Conservation (phyloP, 352 stramenopile species). For the Phytophthora citricola region DNA sequence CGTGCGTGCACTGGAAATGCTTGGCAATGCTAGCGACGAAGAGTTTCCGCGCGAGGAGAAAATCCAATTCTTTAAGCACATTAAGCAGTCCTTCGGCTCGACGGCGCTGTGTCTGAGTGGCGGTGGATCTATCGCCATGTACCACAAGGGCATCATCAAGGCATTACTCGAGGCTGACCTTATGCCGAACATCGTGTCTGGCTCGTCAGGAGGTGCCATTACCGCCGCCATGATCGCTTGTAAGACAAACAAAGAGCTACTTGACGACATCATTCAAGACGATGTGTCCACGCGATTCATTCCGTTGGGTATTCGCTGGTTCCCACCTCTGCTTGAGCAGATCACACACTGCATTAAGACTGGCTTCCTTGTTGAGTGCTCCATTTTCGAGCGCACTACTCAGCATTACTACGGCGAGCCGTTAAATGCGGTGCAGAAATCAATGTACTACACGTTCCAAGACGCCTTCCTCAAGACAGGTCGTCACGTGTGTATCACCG, state of each 20-base stretch:
- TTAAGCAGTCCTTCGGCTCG: slow-evolving; percentile 87
- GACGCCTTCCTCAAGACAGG: slow-evolving; percentile 93
- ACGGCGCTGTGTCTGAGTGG: slow-evolving; percentile 94
- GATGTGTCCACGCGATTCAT: slow-evolving; percentile 69
- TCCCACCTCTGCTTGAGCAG: slow-evolving; percentile 87
- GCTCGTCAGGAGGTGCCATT: slow-evolving; percentile 93
- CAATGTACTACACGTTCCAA: slow-evolving; percentile 92
- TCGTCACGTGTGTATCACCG: slow-evolving; percentile 95
- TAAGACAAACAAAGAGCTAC: slow-evolving; percentile 87
- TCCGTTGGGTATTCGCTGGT: slow-evolving; percentile 74
- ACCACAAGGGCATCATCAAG: slow-evolving; percentile 95
- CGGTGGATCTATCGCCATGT: slow-evolving; percentile 94
- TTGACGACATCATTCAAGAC: slow-evolving; percentile 66
- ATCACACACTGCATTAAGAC: slow-evolving; percentile 90
- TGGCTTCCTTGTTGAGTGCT: slow-evolving; percentile 90
- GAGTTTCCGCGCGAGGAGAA: slow-evolving; percentile 38
- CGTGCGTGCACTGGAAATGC: slow-evolving; percentile 50
- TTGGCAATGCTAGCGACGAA: slow-evolving; percentile 34
- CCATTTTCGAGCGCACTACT: slow-evolving; percentile 83
- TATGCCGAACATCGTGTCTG: slow-evolving; percentile 94
- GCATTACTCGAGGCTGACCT: slow-evolving; percentile 89
- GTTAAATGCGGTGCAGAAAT: slow-evolving; percentile 49
- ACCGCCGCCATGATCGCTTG: slow-evolving; percentile 87
- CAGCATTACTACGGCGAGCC: slow-evolving; percentile 93
- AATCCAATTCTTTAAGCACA: slow-evolving; percentile 60